A percentile compares a stretch with the other conserved stretches of the same genome.
Evolutionary conservation across 2,329 filamentous ascomycete genomes (phyloP).

Genomic region (Grosmannia serpens): DNA sequence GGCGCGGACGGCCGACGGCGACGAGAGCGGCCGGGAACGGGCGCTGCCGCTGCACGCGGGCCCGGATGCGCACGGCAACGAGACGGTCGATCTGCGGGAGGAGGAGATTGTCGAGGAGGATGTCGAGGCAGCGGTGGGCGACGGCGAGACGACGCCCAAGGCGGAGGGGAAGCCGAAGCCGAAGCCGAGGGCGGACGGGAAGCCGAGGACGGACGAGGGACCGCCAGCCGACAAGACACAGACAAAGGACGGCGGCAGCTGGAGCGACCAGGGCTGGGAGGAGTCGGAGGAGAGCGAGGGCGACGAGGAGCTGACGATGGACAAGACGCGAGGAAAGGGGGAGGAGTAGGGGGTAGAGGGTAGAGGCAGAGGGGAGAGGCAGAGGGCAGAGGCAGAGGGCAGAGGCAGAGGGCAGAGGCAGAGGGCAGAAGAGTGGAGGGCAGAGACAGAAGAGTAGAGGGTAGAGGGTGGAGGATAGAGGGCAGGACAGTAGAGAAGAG

Average conservation of each 20-base stretch:
- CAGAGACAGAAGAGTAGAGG: not conserved
- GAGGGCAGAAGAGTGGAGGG: not conserved
- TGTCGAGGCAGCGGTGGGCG: not conserved
- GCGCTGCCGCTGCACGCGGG: slow-evolving; percentile 47
- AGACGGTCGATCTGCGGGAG: slow-evolving; percentile 35
- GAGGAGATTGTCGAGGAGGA: not conserved
- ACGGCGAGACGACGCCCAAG: not conserved
- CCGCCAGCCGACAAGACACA: not conserved
- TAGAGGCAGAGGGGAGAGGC: too few species aligned
- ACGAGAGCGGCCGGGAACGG: slow-evolving; percentile 56
- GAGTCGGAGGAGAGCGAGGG: slow-evolving; percentile 38
- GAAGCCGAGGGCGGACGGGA: not conserved
- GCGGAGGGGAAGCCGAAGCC: not conserved
- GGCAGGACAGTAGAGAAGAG: not conserved
- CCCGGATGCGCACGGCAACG: slow-evolving; percentile 52
- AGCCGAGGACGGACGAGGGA: not conserved
- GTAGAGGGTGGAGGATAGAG: not conserved
- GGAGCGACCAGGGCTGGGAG: slow-evolving; percentile 55
- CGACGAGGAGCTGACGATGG: not conserved
- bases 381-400: too few species aligned
- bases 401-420: not conserved
- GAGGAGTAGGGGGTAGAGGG: too few species aligned
- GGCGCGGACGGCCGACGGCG: slow-evolving; percentile 54
- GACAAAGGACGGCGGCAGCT: slow-evolving; percentile 35
- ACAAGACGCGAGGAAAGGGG: not conserved